These are phyloP conservation scores for Alisma plantagoaquatica DNA, from an alignment of 106 monocot genomes.

Conservation along the genomic window DNA sequence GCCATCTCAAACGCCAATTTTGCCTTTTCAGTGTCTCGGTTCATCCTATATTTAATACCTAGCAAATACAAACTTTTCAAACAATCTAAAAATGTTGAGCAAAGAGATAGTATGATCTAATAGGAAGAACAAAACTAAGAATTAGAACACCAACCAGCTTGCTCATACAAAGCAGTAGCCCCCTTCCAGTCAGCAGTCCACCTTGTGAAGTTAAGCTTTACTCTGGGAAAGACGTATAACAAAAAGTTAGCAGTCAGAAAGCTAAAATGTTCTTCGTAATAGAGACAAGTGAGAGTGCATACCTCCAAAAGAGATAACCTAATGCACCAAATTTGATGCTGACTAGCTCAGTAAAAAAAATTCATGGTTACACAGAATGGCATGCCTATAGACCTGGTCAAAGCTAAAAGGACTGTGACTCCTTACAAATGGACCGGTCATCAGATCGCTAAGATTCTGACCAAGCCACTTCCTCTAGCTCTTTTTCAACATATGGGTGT, in stretches of 20 bases:
- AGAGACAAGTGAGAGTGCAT: background rate
- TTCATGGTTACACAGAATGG: background rate
- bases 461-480: too few relatives aligned
- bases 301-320: background rate
- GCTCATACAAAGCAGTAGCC: slow-evolving; percentile 55
- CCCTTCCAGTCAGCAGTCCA: slow-evolving; percentile 76
- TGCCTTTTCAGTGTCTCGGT: slow-evolving; percentile 75
- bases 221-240: slow-evolving; percentile 23
- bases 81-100: slow-evolving; percentile 1
- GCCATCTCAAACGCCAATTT: slow-evolving; percentile 98
- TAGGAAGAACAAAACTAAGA: background rate
- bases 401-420: background rate
- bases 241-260: background rate
- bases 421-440: too few relatives aligned
- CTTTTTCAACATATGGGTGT: too few relatives aligned
- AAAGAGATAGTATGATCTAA: background rate
- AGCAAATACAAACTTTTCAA: slow-evolving; percentile 29
- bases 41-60: slow-evolving; percentile 75
- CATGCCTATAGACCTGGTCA: background rate
- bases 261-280: background rate
- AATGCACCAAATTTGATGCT: background rate
- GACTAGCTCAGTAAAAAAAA: background rate
- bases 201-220: slow-evolving; percentile 76
- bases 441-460: too few relatives aligned
- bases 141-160: slow-evolving; percentile 38